These are phyloP conservation scores for Penicillium paxilli DNA, from an alignment of 495 filamentous ascomycete genomes.

Conservation along the genomic window DNA sequence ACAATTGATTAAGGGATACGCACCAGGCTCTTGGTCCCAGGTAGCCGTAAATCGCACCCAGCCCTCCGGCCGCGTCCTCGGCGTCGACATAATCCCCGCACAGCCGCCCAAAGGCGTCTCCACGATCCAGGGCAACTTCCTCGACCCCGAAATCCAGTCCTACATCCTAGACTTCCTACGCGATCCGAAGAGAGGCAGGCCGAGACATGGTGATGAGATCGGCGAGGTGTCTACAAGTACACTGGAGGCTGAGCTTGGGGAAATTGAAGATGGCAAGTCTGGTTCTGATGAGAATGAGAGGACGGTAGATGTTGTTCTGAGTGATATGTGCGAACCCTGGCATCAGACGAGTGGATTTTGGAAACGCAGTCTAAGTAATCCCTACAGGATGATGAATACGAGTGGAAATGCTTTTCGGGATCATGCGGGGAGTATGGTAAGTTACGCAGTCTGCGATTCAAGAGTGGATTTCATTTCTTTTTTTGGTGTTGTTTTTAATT, in stretches of 20 bases:
- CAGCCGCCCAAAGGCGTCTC: slow-evolving; percentile 86
- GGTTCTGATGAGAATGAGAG: slow-evolving; percentile 37
- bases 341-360: slow-evolving; percentile 71
- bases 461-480: too few species aligned
- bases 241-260: slow-evolving; percentile 16
- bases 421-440: slow-evolving; percentile 95
- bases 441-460: too few species aligned
- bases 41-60: slow-evolving; percentile 78
- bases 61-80: slow-evolving; percentile 77
- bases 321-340: slow-evolving; percentile 99
- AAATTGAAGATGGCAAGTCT: too few species aligned
- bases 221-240: slow-evolving; percentile 9
- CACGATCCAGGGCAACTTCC: slow-evolving; percentile 91
- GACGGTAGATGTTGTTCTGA: slow-evolving; percentile 90
- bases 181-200: slow-evolving; percentile 61
- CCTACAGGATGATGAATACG: slow-evolving; percentile 99
- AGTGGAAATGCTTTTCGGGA: slow-evolving; percentile 84
- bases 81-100: slow-evolving; percentile 90
- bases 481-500: not conserved
- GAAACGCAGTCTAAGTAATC: slow-evolving; percentile 86
- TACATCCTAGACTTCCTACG: slow-evolving; percentile 73
- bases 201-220: slow-evolving; percentile 22
- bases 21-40: slow-evolving; percentile 93
- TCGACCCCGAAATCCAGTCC: slow-evolving; percentile 65
- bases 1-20: slow-evolving; percentile 67